Conservation (phyloP, 768 basidiomycete species). For the Cystobasidium tubakii region DNA sequence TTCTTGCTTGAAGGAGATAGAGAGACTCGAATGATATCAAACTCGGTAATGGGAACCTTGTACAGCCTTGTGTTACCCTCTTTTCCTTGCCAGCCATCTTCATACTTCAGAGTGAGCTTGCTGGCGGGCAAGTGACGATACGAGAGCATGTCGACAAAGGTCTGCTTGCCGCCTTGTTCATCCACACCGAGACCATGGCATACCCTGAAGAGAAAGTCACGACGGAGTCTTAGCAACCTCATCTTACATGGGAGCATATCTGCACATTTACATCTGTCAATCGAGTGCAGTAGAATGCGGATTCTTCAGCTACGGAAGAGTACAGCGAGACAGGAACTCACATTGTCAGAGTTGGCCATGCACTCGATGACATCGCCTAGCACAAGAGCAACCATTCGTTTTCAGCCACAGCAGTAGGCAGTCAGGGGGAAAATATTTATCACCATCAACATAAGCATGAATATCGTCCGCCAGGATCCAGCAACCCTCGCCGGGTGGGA, state of each 20-base stretch:
- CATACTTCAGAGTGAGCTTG: slow-evolving; percentile 37
- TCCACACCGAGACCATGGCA: slow-evolving; percentile 42
- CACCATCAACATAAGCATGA: slow-evolving; percentile 42
- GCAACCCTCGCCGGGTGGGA: slow-evolving; percentile 40
- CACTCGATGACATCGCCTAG: slow-evolving; percentile 43
- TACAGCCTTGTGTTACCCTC: slow-evolving; percentile 38
- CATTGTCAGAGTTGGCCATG: slow-evolving; percentile 40
- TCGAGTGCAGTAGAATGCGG: too few species aligned
- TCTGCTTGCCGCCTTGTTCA: slow-evolving; percentile 39
- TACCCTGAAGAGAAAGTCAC: slow-evolving; percentile 36
- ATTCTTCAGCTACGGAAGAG: too few species aligned
- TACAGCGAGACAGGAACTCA: too few species aligned
- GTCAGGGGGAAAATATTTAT: too few species aligned
- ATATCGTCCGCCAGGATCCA: slow-evolving; percentile 44
- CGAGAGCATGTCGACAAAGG: slow-evolving; percentile 43
- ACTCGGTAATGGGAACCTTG: slow-evolving; percentile 42
- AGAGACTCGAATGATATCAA: slow-evolving; percentile 3
- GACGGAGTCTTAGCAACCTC: not conserved
- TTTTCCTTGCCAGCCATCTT: slow-evolving; percentile 33
- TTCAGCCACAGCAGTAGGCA: too few species aligned
- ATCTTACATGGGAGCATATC: not conserved
- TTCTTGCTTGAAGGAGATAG: slow-evolving; percentile 34
- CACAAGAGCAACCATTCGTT: not conserved
- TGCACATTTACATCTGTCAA: not conserved
- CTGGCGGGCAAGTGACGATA: slow-evolving; percentile 43